These are phyloP conservation scores for Mollisia scopiformis DNA, from an alignment of 2,329 filamentous ascomycete species.

Conservation along the genomic window DNA sequence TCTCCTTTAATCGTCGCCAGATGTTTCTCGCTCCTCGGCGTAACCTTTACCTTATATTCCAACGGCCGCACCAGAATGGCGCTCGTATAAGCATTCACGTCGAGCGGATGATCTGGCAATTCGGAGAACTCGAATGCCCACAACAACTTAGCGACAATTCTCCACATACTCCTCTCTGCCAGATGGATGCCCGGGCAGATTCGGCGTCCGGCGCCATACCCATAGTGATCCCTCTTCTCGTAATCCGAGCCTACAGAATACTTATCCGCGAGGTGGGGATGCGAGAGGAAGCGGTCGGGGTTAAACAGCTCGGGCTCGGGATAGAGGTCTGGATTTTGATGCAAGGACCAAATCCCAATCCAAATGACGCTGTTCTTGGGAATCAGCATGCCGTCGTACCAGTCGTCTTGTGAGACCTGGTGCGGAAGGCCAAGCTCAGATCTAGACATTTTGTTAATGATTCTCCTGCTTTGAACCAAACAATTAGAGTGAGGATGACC, in stretches of 20 bases:
- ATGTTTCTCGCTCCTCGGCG: neutral
- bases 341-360: constrained; percentile 56
- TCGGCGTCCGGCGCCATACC: constrained; percentile 42
- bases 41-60: neutral
- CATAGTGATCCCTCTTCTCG: constrained; percentile 35
- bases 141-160: neutral
- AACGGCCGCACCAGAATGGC: neutral
- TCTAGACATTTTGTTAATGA: too few relatives aligned
- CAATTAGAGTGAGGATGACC: too few relatives aligned
- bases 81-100: neutral
- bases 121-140: constrained; percentile 8
- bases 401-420: too few relatives aligned
- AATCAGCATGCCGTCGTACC: constrained; percentile 46
- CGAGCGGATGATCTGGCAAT: neutral
- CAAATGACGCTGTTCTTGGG: constrained; percentile 42
- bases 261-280: neutral
- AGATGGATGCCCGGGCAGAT: constrained; percentile 59
- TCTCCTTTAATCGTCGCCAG: neutral
- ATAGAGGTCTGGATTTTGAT: constrained; percentile 59
- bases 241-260: constrained; percentile 2
- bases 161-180: neutral
- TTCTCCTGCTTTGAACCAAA: too few relatives aligned
- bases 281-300: constrained; percentile 52
- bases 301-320: constrained; percentile 63
- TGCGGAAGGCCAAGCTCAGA: too few relatives aligned